Evolutionary conservation across 2,329 filamentous ascomycete species (phyloP).

Genomic region (Penicillium sp.): DNA sequence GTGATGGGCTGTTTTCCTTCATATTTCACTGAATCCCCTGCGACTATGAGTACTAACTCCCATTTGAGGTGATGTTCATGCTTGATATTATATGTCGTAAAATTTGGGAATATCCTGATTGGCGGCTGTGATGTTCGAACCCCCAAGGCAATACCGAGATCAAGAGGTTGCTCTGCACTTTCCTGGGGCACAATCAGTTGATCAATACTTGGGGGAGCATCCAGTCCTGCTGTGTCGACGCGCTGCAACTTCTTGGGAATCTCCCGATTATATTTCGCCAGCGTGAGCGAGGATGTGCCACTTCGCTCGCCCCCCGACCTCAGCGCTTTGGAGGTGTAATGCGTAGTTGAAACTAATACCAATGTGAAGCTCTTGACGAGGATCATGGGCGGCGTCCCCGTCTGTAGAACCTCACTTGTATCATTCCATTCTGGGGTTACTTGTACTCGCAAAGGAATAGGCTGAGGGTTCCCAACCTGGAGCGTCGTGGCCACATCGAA

Average conservation of each 20-base stretch:
- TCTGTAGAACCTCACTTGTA: not conserved
- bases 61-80: not conserved
- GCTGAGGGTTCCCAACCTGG: slow-evolving; percentile 1
- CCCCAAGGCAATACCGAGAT: slow-evolving; percentile 1
- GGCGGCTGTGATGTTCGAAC: not conserved
- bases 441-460: slow-evolving; percentile 2
- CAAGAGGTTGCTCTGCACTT: not conserved
- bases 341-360: not conserved
- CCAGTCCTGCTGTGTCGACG: not conserved
- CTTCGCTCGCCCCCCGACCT: not conserved
- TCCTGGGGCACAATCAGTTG: not conserved
- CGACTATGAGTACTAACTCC: not conserved
- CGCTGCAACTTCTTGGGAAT: not conserved
- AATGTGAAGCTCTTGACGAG: slow-evolving; percentile 1
- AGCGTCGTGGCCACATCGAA: slow-evolving; percentile 1
- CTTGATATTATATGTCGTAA: slow-evolving; percentile 3
- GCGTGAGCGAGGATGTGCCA: not conserved
- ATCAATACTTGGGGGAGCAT: not conserved
- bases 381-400: not conserved
- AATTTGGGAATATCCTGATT: slow-evolving; percentile 1
- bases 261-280: not conserved
- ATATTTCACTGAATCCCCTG: not conserved
- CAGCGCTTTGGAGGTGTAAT: not conserved
- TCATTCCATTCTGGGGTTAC: not conserved
- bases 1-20: not conserved